Conservation (phyloP, 2,329 filamentous ascomycete species). For the Clarireedia sp. region DNA sequence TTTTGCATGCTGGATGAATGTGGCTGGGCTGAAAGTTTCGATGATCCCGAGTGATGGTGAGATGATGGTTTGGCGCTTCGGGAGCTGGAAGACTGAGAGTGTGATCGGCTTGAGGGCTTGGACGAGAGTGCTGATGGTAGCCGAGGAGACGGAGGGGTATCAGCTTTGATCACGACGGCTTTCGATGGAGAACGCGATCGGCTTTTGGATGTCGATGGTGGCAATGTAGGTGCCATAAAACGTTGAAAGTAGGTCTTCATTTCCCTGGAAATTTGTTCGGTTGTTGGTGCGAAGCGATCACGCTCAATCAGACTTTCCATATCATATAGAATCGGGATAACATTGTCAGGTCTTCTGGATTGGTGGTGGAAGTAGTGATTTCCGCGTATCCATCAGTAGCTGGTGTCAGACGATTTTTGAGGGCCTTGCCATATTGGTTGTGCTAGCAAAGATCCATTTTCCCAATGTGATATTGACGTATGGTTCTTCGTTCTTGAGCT, state of each 20-base stretch:
- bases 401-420: not conserved
- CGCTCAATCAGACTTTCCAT: not conserved
- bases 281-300: not conserved
- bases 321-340: not conserved
- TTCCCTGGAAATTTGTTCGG: not conserved
- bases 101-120: not conserved
- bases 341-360: not conserved
- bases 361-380: not conserved
- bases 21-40: not conserved
- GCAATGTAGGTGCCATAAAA: not conserved
- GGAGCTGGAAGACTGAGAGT: not conserved
- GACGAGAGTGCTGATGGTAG: not conserved
- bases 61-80: not conserved
- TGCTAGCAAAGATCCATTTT: constrained; percentile 5
- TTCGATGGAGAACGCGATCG: not conserved
- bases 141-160: not conserved
- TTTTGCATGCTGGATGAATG: not conserved
- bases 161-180: not conserved
- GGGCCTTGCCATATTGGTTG: not conserved
- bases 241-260: constrained; percentile 7
- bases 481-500: not conserved
- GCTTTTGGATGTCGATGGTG: not conserved
- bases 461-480: not conserved
- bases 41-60: too few relatives aligned
- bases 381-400: constrained; percentile 1